Evolutionary conservation across 441 rosid species (phyloP), one percentile per base, ranked within the genome.

Genomic region (Populus hybrid): DNA sequence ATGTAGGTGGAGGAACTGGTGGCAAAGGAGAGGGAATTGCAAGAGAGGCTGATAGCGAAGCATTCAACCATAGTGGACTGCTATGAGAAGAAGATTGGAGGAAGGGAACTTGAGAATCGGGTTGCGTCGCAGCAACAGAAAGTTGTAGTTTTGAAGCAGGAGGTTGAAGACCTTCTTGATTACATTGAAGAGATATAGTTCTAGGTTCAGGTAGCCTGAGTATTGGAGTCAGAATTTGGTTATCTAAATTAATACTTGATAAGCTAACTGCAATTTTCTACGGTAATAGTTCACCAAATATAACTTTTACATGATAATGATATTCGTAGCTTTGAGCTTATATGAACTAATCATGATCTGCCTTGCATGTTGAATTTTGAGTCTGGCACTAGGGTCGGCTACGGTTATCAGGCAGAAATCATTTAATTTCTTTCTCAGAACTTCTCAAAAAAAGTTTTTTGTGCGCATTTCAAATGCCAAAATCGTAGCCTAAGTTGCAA

Each of bases 1-100:
- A 24, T 67, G 18, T 79, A 94, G 99, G 95, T 96, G n/a, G 98
- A 89, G 83, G 94, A 91, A 83, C 88, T 96, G 77, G 86, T 89
- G 81, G 84, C 80, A 12, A 96, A 90, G 89, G 98, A 92, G 87
- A 90, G 81, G 81, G 99, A 94, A 71, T 85, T 94, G 83, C 93
- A 94, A 83, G 98, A 92, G 80, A 92, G 87, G 85, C 79, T 94
- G 78, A 90, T 94, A 92, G 86, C 83, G 11, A 94, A 94, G 71
- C 94, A 92, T 84, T 79, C 95, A 0, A 86, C 89, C 24, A 85
- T 94, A 78, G 97, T 94, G 42, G 94, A 90, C 64, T 85, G 89
- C 73, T 88, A 89, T 6, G 97, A 92, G 82, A 92, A 88, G 86
- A 91, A 90, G 83, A 84, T 86, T 1, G 85, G 89, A 5, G 91